phyloP scores from a whole-genome alignment of 345 rosid genomes.

The Gossypium thurberi region DNA sequence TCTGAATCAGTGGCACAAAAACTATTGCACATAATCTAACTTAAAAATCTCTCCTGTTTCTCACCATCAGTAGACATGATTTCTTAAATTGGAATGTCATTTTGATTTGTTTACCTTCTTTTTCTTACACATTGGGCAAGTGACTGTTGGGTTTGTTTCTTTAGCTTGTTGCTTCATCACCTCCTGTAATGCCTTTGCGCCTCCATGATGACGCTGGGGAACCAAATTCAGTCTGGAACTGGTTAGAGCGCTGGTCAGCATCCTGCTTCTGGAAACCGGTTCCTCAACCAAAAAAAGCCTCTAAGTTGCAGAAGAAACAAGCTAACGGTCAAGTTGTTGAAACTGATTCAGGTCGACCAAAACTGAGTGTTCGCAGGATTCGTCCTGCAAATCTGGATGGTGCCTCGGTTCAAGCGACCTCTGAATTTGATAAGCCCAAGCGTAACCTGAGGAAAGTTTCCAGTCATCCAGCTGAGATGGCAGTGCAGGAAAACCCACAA shows the following conservation, averaged over 20 bases:
- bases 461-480: slow-evolving; percentile 44
- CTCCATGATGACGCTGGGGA: slow-evolving; percentile 42
- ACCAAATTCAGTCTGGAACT: slow-evolving; percentile 60
- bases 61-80: background rate
- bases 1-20: background rate
- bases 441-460: slow-evolving; percentile 58
- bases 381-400: slow-evolving; percentile 53
- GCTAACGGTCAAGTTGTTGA: slow-evolving; percentile 40
- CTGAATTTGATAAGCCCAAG: slow-evolving; percentile 67
- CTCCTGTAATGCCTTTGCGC: slow-evolving; percentile 50
- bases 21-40: background rate
- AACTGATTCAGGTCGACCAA: slow-evolving; percentile 53
- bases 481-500: slow-evolving; percentile 64
- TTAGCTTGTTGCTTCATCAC: slow-evolving; percentile 79
- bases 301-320: slow-evolving; percentile 50
- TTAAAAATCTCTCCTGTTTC: background rate
- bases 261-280: slow-evolving; percentile 69
- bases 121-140: slow-evolving; percentile 4
- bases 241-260: slow-evolving; percentile 84
- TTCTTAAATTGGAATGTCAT: background rate
- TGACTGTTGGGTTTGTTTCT: slow-evolving; percentile 25
- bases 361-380: slow-evolving; percentile 54
- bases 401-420: slow-evolving; percentile 33
- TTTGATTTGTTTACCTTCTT: background rate
- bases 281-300: slow-evolving; percentile 49